A percentile compares a stretch with the other conserved stretches of the same genome.
phyloP scores from a whole-genome alignment of 192 early-diverging fungal species.

The Gryganskiella cystojenkinii region DNA sequence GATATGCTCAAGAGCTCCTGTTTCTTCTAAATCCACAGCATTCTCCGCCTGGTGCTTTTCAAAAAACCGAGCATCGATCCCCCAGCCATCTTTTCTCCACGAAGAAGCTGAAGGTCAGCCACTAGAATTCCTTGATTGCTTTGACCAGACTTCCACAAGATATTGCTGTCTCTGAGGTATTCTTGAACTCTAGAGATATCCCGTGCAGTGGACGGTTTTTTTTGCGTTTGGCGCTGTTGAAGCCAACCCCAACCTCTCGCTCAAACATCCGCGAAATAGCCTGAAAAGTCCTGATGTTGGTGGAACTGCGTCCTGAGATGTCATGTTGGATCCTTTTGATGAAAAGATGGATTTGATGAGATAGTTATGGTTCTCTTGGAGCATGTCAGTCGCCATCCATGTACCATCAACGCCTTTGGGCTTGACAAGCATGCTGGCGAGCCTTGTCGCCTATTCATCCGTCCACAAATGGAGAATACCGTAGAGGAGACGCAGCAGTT shows the following conservation, averaged over 20 bases:
- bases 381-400: constrained; percentile 30
- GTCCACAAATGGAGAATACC: constrained; percentile 19
- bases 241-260: constrained; percentile 11
- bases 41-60: background rate
- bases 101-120: constrained; percentile 13
- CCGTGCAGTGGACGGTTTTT: background rate
- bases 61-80: constrained; percentile 12
- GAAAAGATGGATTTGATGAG: constrained; percentile 28
- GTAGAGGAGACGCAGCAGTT: constrained; percentile 19
- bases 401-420: constrained; percentile 19
- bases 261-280: constrained; percentile 23
- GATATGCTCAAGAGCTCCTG: constrained; percentile 2
- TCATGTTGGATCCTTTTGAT: constrained; percentile 30
- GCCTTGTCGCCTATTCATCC: constrained; percentile 6
- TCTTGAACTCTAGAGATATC: constrained; percentile 4
- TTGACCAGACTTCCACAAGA: background rate
- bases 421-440: constrained; percentile 15
- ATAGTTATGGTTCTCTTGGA: constrained; percentile 33
- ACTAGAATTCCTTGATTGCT: background rate
- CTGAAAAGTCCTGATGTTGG: constrained; percentile 30
- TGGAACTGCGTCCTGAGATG: constrained; percentile 22
- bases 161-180: background rate
- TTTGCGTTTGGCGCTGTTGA: constrained; percentile 6
- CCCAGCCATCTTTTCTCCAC: constrained; percentile 15
- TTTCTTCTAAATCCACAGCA: constrained; percentile 21